Evolutionary conservation across 495 filamentous ascomycete genomes (phyloP), one percentile per base, ranked within the genome.

Genomic region (Penicillium pulvis): DNA sequence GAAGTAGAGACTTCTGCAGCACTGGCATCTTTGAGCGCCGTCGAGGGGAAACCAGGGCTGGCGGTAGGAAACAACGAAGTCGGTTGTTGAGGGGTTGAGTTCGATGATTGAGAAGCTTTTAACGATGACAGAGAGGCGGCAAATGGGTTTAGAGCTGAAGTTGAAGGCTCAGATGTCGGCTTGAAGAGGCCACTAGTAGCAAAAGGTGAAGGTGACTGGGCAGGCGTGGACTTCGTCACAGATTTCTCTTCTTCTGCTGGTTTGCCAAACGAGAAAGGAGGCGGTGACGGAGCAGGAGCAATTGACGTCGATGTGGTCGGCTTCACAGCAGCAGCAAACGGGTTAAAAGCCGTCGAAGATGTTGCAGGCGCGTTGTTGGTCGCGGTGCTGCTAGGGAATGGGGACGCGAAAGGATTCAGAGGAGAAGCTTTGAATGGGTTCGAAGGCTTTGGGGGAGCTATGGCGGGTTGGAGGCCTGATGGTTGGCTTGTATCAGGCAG

Each of bases 351-450:
- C 12, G 51, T 12, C 28, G 57, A 35, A n/a, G 48, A 24, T 19
- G 36, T 35, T 11, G 45, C 46, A 19, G 16, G 5, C 0, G 31
- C 16, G 3, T 16, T 52, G 17, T 39, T 41, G 5, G 8, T 14
- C 28, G 51, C 31, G 17, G 30, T 59, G 45, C 23, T 52, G 5
- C 53, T 16, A 23, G 61, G 23, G 28, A 68, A 69, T n/a, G 68
- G 36, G 20, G 67, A 66, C 14, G 68, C 53, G 26, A 65, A 69
- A 14, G 66, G 51, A 28, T 71, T 55, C 4, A 51, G 31, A 4
- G 57, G 57, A 20, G 58, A 30, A 12, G 55, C 33, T 45, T 64
- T 57, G 24, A 61, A 65, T 7, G 54, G 56, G 28, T 62, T 62
- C 23, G 54, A 33, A 28, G 56, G 23, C 46, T 56, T 56, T 4